These are phyloP conservation scores for Multifurca ochricompacta DNA, from an alignment of 768 basidiomycete species.

Conservation along the genomic window DNA sequence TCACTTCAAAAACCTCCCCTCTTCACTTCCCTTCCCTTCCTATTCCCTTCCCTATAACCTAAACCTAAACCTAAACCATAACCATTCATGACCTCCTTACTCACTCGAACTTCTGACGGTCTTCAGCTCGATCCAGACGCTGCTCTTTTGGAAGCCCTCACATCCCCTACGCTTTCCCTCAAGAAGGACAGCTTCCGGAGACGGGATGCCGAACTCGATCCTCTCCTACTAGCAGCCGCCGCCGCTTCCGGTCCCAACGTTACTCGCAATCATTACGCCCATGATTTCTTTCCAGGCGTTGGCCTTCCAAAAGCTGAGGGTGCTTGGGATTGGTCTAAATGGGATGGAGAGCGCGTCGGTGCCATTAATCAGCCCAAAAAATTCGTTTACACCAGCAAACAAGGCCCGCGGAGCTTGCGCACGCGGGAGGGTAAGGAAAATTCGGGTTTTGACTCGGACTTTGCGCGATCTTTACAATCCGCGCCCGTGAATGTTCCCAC, in stretches of 20 bases:
- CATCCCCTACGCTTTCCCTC: constrained; percentile 36
- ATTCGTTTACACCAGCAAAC: constrained; percentile 60
- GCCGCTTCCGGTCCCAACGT: constrained; percentile 67
- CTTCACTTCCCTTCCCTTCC: background rate
- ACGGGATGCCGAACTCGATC: constrained; percentile 69
- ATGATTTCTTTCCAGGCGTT: constrained; percentile 64
- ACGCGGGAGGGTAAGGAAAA: constrained; percentile 49
- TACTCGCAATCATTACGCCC: constrained; percentile 81
- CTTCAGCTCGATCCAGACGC: constrained; percentile 39
- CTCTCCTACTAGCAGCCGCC: constrained; percentile 70
- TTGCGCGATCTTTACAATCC: constrained; percentile 30
- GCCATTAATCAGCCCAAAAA: constrained; percentile 37
- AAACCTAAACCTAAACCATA: background rate
- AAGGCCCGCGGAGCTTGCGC: constrained; percentile 64
- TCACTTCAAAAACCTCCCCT: too few relatives aligned
- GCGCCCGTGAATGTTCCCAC: constrained; percentile 31
- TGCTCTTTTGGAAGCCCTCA: constrained; percentile 58
- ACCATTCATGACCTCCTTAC: constrained; percentile 23
- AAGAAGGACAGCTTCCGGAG: constrained; percentile 41
- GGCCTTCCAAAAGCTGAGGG: constrained; percentile 45
- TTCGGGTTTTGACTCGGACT: constrained; percentile 30
- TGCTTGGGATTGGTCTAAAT: constrained; percentile 53
- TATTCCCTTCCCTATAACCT: too few relatives aligned
- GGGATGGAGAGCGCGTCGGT: constrained; percentile 36
- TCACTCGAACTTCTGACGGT: constrained; percentile 25